Percentiles rank a stretch among this genome's conserved stretches.
Evolutionary conservation across 257 asterid species (phyloP).

Genomic region (Knoxia roxburghii): DNA sequence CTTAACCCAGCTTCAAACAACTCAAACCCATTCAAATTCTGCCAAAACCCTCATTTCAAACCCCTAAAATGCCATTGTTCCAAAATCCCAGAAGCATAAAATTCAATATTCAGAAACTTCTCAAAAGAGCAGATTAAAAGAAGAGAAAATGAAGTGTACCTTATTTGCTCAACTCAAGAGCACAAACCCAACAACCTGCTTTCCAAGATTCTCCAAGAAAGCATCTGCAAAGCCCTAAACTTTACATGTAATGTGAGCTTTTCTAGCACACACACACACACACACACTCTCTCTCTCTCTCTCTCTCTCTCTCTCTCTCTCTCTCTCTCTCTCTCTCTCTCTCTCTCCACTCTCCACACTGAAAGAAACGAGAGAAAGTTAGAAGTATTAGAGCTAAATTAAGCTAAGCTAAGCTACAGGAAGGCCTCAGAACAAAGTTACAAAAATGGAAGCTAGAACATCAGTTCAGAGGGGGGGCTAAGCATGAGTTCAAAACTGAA

Average conservation of each 20-base stretch:
- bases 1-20: conserved; percentile 5
- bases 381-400: no score
- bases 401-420: no score
- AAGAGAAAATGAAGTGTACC: background rate
- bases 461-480: background rate
- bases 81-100: conserved; percentile 13
- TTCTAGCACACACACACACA: background rate
- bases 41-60: conserved; percentile 19
- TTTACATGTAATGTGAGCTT: conserved; percentile 1
- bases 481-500: conserved; percentile 1
- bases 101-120: background rate
- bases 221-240: conserved; percentile 1
- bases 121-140: background rate
- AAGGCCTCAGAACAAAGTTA: background rate
- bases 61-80: background rate
- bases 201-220: conserved; percentile 7
- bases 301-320: no score
- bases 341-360: background rate
- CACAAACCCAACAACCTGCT: background rate
- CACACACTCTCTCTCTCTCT: no score
- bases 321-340: no score
- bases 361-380: no score
- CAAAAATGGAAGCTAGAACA: conserved; percentile 18
- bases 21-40: conserved; percentile 4
- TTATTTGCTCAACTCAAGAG: background rate